Base-by-base conservation (phyloP, 176 grass and related monocot species). In the Bonia amplexicaulis region DNA sequence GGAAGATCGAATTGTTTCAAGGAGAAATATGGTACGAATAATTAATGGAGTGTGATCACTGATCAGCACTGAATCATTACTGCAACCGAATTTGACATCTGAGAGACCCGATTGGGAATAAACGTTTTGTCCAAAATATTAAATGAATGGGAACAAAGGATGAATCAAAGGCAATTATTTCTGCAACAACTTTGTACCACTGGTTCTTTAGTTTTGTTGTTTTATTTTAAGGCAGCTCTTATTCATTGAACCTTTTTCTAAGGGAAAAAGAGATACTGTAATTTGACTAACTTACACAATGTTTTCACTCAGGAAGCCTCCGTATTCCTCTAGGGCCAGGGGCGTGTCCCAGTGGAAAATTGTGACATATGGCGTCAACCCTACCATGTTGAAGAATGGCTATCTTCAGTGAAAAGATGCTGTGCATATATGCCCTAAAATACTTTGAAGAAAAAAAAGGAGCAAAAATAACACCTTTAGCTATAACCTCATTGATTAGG, bases 301-400 rank as follows among this genome's bases (percentile, higher is more conserved):
- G 9, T 41, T 82, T 41, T 93, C 55, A 23, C 89, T 90, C 46
- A 96, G 69, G 94, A 91, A 93, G 51, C 94, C 89, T 53, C 77
- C 45, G 12, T 96, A 93, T 84, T 93, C 59, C 39, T 96, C 94
- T 41, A 96, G 81, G 35, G 68, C 85, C 84, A 84, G 89, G 29
- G 94, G 94, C 2, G 74, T 61, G 65, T 93, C 94, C 94, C 94
- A 96, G 23, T 91, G 91, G 67, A 96, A 96, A 3, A 96, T 60
- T 12, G 94, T 96, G 8, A 93, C 89, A 41, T 79, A 88, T 20
- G 94, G 91, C 66, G 73, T 31, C 63, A 96, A 3, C 6, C 91
- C 91, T 96, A 76, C 37, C 15, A 40, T 66, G 22, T 45, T 45
- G 9, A 45, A 45, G 42, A 45, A 45, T 17, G 9, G 31, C 10